Conservation (phyloP, 176 grass and related monocot species). For the Areca catechu region DNA sequence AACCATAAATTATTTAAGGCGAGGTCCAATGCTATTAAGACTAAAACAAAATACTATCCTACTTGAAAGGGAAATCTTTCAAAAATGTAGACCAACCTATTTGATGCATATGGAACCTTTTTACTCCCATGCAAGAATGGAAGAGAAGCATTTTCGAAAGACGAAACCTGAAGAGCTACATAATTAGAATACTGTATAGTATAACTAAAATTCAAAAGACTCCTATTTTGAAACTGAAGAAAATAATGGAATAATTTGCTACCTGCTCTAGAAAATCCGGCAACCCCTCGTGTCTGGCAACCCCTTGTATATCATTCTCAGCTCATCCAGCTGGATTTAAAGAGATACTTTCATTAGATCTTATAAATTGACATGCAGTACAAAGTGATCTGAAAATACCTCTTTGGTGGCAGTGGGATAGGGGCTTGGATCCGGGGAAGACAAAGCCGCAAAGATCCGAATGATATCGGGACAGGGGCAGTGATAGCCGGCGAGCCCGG, state of each 20-base stretch:
- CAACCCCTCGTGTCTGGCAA: no score
- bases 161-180: slow-evolving; percentile 58
- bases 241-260: slow-evolving; percentile 15
- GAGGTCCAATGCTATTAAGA: no score
- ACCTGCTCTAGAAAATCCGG: slow-evolving; percentile 92
- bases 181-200: slow-evolving; percentile 18
- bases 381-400: no score
- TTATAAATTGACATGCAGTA: not conserved
- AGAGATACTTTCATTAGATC: not conserved
- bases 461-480: no score
- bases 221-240: slow-evolving; percentile 18
- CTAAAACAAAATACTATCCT: no score
- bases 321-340: slow-evolving; percentile 64
- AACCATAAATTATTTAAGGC: no score
- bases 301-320: slow-evolving; percentile 84
- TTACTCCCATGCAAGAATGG: slow-evolving; percentile 50
- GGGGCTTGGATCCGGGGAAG: no score
- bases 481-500: no score
- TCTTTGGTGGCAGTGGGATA: no score
- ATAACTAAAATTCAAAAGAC: not conserved
- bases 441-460: no score
- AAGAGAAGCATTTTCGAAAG: slow-evolving; percentile 64
- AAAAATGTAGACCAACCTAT: slow-evolving; percentile 52
- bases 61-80: no score
- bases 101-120: slow-evolving; percentile 77